Percentiles rank a stretch among this genome's conserved stretches.
Evolutionary conservation across 2,329 filamentous ascomycete genomes (phyloP).

Genomic region (Ophiostoma sp.): DNA sequence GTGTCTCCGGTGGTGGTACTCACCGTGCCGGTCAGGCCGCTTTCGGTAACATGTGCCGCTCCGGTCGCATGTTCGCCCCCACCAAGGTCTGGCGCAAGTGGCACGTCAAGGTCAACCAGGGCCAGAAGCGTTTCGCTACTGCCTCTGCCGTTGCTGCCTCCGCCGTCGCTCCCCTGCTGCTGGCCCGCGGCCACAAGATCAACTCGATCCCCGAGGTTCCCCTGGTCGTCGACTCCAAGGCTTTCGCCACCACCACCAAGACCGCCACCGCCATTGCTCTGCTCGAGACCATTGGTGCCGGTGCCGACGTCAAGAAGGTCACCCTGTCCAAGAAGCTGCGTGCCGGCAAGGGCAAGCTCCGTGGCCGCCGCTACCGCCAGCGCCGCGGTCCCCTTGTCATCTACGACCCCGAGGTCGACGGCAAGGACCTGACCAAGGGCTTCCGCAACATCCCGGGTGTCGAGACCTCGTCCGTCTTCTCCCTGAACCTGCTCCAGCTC

Average conservation of each 20-base stretch:
- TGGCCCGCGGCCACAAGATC: slow-evolving; percentile 96
- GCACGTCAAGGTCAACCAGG: slow-evolving; percentile 99
- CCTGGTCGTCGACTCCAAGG: slow-evolving; percentile 86
- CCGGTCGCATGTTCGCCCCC: slow-evolving; percentile 99
- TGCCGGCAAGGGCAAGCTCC: slow-evolving; percentile 97
- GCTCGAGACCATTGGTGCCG: slow-evolving; percentile 85
- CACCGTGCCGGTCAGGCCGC: slow-evolving; percentile 99
- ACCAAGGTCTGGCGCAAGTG: slow-evolving; percentile 99
- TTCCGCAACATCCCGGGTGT: slow-evolving; percentile 99
- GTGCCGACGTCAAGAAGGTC: slow-evolving; percentile 89
- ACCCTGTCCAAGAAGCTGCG: slow-evolving; percentile 94
- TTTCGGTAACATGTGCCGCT: slow-evolving; percentile 99
- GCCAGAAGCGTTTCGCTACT: slow-evolving; percentile 98
- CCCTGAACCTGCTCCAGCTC: slow-evolving; percentile 98
- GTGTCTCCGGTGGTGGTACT: slow-evolving; percentile 99
- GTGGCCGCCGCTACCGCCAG: slow-evolving; percentile 93
- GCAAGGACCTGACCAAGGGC: slow-evolving; percentile 85
- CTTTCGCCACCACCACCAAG: slow-evolving; percentile 82
- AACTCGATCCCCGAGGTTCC: slow-evolving; percentile 90
- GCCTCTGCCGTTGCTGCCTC: slow-evolving; percentile 96
- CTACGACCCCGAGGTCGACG: slow-evolving; percentile 92
- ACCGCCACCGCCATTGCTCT: slow-evolving; percentile 81
- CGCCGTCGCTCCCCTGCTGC: slow-evolving; percentile 85
- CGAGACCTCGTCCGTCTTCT: slow-evolving; percentile 89
- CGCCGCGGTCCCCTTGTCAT: slow-evolving; percentile 96